Percentiles rank a stretch among this genome's conserved stretches.
These are phyloP conservation scores for Metrosideros polymorpha DNA, from an alignment of 441 rosid species.

Conservation along the genomic window DNA sequence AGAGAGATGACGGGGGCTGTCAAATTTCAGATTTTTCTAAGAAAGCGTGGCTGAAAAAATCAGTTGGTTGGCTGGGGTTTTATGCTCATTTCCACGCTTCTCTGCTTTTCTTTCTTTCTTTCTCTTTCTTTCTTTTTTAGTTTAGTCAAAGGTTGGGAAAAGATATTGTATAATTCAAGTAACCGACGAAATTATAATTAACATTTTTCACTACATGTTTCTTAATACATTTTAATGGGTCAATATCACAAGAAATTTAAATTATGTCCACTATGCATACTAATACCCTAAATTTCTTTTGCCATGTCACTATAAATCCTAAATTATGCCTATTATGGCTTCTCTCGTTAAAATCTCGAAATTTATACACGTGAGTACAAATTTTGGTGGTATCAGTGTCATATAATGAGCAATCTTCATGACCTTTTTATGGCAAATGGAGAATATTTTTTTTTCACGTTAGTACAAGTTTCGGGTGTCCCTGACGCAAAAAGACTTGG, in stretches of 20 bases:
- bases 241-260: background rate
- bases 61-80: constrained; percentile 6
- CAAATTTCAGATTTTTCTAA: constrained; percentile 38
- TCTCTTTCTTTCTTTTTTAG: no score
- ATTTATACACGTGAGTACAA: rapidly evolving
- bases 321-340: background rate
- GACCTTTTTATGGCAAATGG: background rate
- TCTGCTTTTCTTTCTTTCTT: background rate
- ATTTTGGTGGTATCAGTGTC: background rate
- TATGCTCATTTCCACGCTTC: background rate
- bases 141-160: background rate
- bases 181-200: background rate
- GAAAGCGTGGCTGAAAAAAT: constrained; percentile 27
- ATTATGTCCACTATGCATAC: no score
- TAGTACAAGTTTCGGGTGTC: background rate
- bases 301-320: background rate
- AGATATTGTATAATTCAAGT: background rate
- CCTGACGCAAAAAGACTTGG: rapidly evolving
- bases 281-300: background rate
- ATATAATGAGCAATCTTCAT: background rate
- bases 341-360: background rate
- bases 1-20: background rate
- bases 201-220: no score
- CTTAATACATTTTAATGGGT: background rate
- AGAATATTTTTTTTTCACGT: background rate